Conservation (phyloP, 371 early-diverging fungal genomes). For the Zychaea mexicana region DNA sequence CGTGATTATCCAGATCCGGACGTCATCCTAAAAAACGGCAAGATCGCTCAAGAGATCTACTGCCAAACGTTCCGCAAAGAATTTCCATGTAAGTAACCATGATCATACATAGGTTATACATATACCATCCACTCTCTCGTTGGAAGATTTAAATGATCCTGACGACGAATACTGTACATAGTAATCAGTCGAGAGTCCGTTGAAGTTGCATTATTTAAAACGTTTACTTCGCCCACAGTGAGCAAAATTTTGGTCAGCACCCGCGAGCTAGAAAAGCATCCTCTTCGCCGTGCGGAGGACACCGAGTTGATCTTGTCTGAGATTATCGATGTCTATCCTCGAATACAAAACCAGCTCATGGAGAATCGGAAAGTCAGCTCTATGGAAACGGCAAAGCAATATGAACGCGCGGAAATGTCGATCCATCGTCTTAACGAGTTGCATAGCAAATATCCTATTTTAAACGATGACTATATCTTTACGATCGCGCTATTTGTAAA, state of each 20-base stretch:
- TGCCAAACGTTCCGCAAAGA: constrained; percentile 36
- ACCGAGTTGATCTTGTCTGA: constrained; percentile 49
- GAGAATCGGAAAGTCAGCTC: constrained; percentile 19
- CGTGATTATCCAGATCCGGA: constrained; percentile 52
- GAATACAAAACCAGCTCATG: constrained; percentile 33
- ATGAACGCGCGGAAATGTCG: constrained; percentile 30
- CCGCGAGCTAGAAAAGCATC: constrained; percentile 36
- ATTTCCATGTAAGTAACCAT: constrained; percentile 35
- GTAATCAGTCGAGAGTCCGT: constrained; percentile 31
- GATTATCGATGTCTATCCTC: constrained; percentile 39
- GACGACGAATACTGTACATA: neutral
- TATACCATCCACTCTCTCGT: neutral
- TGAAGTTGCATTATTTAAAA: constrained; percentile 55
- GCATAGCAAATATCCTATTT: constrained; percentile 52
- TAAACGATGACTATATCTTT: constrained; percentile 52
- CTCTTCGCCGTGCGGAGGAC: constrained; percentile 50
- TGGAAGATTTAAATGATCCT: neutral
- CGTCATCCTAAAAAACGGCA: constrained; percentile 33
- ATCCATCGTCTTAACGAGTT: constrained; percentile 49
- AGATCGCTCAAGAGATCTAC: constrained; percentile 42
- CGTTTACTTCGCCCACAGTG: constrained; percentile 53
- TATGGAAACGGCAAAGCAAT: constrained; percentile 32
- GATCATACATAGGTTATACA: no score
- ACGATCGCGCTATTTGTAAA: constrained; percentile 45
- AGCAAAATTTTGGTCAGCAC: constrained; percentile 50